Base-by-base conservation (phyloP, 331 rosid genomes). In the Acacia pycnantha region DNA sequence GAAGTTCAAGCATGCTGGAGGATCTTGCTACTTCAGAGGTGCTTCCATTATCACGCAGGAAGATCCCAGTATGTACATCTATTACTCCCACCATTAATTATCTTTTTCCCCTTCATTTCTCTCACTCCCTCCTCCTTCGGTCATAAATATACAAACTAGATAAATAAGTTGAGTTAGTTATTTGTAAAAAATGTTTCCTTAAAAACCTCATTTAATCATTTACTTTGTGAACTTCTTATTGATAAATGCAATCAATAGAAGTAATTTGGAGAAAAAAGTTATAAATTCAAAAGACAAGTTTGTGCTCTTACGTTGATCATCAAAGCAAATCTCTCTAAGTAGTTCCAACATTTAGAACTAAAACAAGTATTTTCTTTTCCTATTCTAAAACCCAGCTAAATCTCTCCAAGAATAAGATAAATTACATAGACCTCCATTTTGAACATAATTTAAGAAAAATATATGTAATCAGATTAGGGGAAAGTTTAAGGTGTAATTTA, bases 31-130 rank as follows among this genome's bases (percentile, higher is more conserved):
- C 87, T 91, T 92, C 84, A 88, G 88, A 73, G 90, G 88, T 61
- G 91, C 97, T 82, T 92, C 93, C 79, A 79, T 94, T 70, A 78
- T 88, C 74, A 89, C 97, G 41, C 89, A 91, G 77, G 85, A 77
- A 31, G 98, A 95, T 87, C 98, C 98, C 21, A 91, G 97, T 93
- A 86, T 84, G 94, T 56, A 16, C 12, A 8, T 50, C n/a, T 50
- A 16, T 70, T 62, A 9, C 35, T 43, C 84, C 84, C 41, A 16
- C 58, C 50, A 12, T 37, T 43, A 47, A 10, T 18, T 21, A 10
- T 3, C 47, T 65, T 65, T 35, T 37, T 5, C 2, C 13, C 46
- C 13, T 35, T 58, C 9, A 58, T 24, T 58, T 58, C 27, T 56
- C 26, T 19, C 9, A 56, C 27, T 21, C 26, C 22, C 51, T 46